Conservation (phyloP, 2,329 filamentous ascomycete genomes). For the Fusarium austroafricanum region DNA sequence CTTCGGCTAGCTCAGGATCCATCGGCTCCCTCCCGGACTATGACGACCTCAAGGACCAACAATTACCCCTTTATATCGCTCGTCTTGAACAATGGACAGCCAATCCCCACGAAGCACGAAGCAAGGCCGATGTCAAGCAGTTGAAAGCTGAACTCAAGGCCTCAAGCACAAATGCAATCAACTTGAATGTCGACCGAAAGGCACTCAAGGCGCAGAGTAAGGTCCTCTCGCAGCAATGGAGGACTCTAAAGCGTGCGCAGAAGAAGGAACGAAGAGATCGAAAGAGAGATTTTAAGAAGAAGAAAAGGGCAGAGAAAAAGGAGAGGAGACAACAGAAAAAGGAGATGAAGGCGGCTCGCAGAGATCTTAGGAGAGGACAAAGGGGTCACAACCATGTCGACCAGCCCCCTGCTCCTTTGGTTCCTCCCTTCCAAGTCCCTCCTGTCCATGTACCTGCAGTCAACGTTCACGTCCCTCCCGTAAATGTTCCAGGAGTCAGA, state of each 20-base stretch:
- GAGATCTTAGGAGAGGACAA: slow-evolving; percentile 45
- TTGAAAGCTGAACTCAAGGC: slow-evolving; percentile 59
- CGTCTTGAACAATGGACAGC: slow-evolving; percentile 62
- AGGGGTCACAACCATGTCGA: slow-evolving; percentile 18
- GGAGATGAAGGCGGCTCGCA: slow-evolving; percentile 48
- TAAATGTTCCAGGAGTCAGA: slow-evolving; percentile 5
- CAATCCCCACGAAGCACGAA: slow-evolving; percentile 62
- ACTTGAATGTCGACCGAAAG: slow-evolving; percentile 42
- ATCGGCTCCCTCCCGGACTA: slow-evolving; percentile 66
- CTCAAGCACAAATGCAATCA: slow-evolving; percentile 43
- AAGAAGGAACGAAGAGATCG: slow-evolving; percentile 47
- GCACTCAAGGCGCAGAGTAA: slow-evolving; percentile 59
- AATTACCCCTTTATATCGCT: slow-evolving; percentile 60
- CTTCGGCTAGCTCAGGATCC: slow-evolving; percentile 50
- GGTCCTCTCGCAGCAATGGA: slow-evolving; percentile 57
- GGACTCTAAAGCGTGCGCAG: slow-evolving; percentile 49
- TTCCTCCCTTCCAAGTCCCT: slow-evolving; percentile 10
- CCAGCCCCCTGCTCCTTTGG: slow-evolving; percentile 12
- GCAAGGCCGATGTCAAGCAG: slow-evolving; percentile 56
- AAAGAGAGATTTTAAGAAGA: slow-evolving; percentile 47
- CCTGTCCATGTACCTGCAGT: neutral
- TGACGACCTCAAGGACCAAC: slow-evolving; percentile 61
- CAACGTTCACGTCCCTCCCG: slow-evolving; percentile 6
- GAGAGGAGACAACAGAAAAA: slow-evolving; percentile 49
- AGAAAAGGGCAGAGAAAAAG: slow-evolving; percentile 49